phyloP scores from a whole-genome alignment of 164 flowering plant species.

The Stephania cephalantha region DNA sequence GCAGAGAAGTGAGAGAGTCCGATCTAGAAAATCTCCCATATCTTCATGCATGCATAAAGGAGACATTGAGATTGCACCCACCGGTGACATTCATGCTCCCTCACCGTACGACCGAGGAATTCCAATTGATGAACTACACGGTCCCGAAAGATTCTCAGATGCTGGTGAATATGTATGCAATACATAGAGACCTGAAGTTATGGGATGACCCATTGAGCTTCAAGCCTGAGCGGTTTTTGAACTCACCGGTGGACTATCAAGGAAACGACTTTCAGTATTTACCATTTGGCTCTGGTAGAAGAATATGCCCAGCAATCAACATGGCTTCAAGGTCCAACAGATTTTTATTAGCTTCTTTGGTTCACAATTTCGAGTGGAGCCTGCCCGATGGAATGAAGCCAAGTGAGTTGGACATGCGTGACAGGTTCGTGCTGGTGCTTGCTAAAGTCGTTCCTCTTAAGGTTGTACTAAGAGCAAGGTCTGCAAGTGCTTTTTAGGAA shows the following conservation, averaged over 20 bases:
- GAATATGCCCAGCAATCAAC: constrained; percentile 5
- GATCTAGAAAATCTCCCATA: constrained; percentile 1
- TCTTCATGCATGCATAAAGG: constrained; percentile 10
- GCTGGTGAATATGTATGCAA: not conserved
- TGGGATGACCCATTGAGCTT: constrained; percentile 2
- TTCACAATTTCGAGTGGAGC: constrained; percentile 2
- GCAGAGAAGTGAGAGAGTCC: not conserved
- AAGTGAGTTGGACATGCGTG: not conserved
- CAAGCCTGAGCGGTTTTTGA: not conserved
- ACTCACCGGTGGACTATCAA: not conserved
- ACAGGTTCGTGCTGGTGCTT: not conserved
- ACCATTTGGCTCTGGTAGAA: constrained; percentile 11
- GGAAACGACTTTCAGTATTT: not conserved
- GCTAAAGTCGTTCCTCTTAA: not conserved
- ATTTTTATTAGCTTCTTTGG: not conserved
- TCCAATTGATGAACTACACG: constrained; percentile 1
- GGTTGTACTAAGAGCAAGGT: not conserved
- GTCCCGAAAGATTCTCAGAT: not conserved
- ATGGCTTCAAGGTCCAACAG: not conserved
- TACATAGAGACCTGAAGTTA: constrained; percentile 5
- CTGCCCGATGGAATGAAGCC: not conserved
- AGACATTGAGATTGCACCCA: constrained; percentile 7
- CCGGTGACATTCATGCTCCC: constrained; percentile 2
- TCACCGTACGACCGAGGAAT: constrained; percentile 2
- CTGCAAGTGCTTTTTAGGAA: too few relatives aligned